Evolutionary conservation across 2,329 filamentous ascomycete genomes (phyloP).

Genomic region (Xylaria sp.): DNA sequence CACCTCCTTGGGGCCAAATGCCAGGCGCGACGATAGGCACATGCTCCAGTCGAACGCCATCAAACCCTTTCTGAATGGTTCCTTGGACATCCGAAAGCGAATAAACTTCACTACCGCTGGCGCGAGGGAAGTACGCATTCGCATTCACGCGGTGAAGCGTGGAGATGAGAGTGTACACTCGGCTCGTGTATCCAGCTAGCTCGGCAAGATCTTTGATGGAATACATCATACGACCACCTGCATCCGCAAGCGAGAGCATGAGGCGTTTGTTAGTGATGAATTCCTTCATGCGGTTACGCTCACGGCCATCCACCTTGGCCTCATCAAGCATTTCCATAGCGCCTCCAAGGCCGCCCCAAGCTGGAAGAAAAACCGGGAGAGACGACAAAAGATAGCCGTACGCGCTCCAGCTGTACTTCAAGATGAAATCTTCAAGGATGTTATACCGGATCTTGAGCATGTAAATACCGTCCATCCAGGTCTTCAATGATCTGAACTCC

Average conservation of each 20-base stretch:
- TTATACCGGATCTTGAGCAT: conserved; percentile 97
- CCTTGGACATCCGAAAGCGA: conserved; percentile 89
- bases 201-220: conserved; percentile 97
- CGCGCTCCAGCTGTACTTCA: conserved; percentile 98
- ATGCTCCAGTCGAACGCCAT: conserved; percentile 87
- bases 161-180: conserved; percentile 92
- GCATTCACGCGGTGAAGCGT: conserved; percentile 92
- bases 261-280: conserved; percentile 99
- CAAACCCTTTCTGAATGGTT: conserved; percentile 89
- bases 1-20: conserved; percentile 83
- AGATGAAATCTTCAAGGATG: conserved; percentile 94
- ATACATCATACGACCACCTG: conserved; percentile 98
- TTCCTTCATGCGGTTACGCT: conserved; percentile 88
- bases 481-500: conserved; percentile 87
- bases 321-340: conserved; percentile 58
- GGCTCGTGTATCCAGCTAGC: conserved; percentile 89
- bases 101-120: conserved; percentile 68
- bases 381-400: conserved; percentile 94
- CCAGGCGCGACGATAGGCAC: conserved; percentile 88
- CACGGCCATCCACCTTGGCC: conserved; percentile 52
- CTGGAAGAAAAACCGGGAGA: conserved; percentile 86
- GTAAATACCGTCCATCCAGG: conserved; percentile 98
- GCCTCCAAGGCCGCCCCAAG: conserved; percentile 82
- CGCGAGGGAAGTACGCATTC: conserved; percentile 72
- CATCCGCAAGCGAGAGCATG: conserved; percentile 95